These are phyloP conservation scores for Jatropha curcas DNA, from an alignment of 345 rosid species.

Conservation along the genomic window DNA sequence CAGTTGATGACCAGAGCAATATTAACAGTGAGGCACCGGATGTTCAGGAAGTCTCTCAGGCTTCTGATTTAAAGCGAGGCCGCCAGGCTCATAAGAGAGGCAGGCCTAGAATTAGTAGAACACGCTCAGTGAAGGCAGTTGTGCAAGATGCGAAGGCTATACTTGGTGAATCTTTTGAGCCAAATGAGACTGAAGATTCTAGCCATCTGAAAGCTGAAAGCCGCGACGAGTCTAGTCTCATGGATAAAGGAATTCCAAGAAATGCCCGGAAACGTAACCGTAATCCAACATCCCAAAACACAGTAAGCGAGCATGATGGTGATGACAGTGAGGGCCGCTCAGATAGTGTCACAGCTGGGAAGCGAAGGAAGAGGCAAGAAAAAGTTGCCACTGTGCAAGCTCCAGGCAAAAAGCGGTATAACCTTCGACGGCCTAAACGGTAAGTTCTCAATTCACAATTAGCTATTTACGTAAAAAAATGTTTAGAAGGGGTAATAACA, in stretches of 20 bases:
- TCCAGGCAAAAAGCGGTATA: constrained; percentile 54
- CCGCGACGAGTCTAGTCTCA: constrained; percentile 53
- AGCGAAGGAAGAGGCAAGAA: constrained; percentile 64
- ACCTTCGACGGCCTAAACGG: constrained; percentile 74
- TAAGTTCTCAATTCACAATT: constrained; percentile 30
- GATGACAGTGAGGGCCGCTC: constrained; percentile 69
- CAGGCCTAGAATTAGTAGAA: constrained; percentile 56
- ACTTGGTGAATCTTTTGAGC: constrained; percentile 56
- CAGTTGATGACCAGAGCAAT: constrained; percentile 55
- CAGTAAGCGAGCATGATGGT: constrained; percentile 58
- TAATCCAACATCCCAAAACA: constrained; percentile 47
- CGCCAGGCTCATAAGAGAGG: constrained; percentile 48
- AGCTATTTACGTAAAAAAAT: background rate
- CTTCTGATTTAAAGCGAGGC: constrained; percentile 49
- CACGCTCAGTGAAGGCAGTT: constrained; percentile 73
- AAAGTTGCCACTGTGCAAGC: constrained; percentile 45
- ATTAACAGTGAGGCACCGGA: constrained; percentile 46
- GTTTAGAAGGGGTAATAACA: background rate
- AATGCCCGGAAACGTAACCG: constrained; percentile 65
- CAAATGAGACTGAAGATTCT: constrained; percentile 55
- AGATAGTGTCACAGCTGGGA: constrained; percentile 58
- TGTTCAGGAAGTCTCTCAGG: constrained; percentile 47
- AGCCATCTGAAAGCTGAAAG: constrained; percentile 47
- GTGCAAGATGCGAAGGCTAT: constrained; percentile 73
- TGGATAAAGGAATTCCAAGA: constrained; percentile 48